Evolutionary conservation across 495 filamentous ascomycete species (phyloP), one percentile per base, ranked within the genome.

Genomic region (Penicillium cinerascens): DNA sequence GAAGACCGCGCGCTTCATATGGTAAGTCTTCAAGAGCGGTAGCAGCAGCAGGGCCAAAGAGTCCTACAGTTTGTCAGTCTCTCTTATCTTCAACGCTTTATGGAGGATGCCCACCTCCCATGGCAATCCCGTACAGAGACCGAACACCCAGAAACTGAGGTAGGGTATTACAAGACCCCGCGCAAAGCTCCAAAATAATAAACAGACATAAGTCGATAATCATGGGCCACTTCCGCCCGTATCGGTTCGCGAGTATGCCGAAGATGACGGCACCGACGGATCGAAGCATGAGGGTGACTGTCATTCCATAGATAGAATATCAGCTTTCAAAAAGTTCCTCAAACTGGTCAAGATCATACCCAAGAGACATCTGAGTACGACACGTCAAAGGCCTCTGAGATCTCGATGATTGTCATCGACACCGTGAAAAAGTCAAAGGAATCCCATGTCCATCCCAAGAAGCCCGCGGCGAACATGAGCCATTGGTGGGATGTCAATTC

Each of bases 201-300:
- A 91, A 89, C 29, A 90, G 68, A 10, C 86, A 11, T 45, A 88
- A 86, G 65, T 90, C 89, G 59, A 86, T 65, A 18, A 90, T 73
- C 59, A 89, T 89, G 4, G 87, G 87, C 86, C 87, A 90, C 64
- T 88, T 90, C n/a, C 87, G 73, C 23, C 87, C 87, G 53, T 85
- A 91, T 26, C 87, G 76, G 74, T 91, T 87, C 1, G 83, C 70
- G 2, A 82, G 84, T 36, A 89, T 71, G 21, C 87, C 87, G 58
- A 89, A 90, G 22, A 81, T 53, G 47, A 86, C 74, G 26, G 84
- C 78, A 1, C 87, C 87, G 21, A 88, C 79, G 3, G 84, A 85
- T 42, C 86, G 73, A 60, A 88, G 78, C 87, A 91, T 89, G 1
- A 91, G 74, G 41, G 88, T 86, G 10, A 89, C 72, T 0, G 87